Evolutionary conservation across 31 red algal species (phyloP), one percentile per base, ranked within the genome.

Genomic region (Endocladia muricata): DNA sequence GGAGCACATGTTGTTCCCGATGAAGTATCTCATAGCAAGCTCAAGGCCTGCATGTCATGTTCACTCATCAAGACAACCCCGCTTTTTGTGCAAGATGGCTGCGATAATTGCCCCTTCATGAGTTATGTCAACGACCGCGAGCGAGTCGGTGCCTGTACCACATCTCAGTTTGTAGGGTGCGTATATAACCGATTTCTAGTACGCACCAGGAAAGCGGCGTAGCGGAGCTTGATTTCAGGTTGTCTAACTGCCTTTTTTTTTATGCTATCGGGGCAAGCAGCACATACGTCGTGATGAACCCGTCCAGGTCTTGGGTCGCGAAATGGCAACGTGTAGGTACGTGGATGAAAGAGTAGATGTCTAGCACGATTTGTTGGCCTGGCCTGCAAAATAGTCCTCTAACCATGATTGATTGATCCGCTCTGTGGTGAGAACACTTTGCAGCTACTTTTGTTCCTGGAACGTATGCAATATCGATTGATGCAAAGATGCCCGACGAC

Each of bases 31-130:
- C 69, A 83, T 26, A 78, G 70, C 67, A 87, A 87, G 37, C 73
- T 96, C 3, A 89, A 84, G 36, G 93, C 88, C 32, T 96, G 93
- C 56, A 82, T 96, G 69, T 91, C 89, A 1, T 96, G 93, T 44
- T 86, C 82, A 2, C 60, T 96, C 41, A 85, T 96, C 61, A 96
- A 96, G 58, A 81, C 93, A 37, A 68, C 72, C 9, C 73, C 79
- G 41, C 93, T 92, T 56, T 96, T 96, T 73, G 73, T 88, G 21
- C 61, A 69, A 4, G 72, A 91, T 60, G 93, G 93, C 3, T 96
- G 93, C 66, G 93, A 96, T 29, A 96, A 96, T 52, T 96, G 93
- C 77, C 74, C 83, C 7, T 82, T 96, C 58, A 76, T 88, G 67
- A 67, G 71, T 59, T 66, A 73, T 11, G 68, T 30, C 17, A 48